These are phyloP conservation scores for Entelexis paramagnoliae DNA, from an alignment of 1,139 yeast species.

Conservation along the genomic window DNA sequence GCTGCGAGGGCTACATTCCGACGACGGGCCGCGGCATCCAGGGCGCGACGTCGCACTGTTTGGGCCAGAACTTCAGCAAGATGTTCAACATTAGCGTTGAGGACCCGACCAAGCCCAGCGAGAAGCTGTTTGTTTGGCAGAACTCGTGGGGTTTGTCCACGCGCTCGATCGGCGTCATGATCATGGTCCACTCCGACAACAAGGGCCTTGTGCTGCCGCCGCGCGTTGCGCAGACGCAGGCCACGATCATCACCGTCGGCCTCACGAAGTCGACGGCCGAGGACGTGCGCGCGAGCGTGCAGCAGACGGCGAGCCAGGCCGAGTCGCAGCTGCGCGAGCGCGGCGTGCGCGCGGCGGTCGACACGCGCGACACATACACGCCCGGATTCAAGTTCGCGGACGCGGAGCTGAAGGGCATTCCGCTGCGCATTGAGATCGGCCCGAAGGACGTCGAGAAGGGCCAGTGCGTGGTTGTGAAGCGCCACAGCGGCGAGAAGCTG, in stretches of 20 bases:
- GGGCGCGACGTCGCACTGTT: constrained; percentile 96
- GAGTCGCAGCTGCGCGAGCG: constrained; percentile 44
- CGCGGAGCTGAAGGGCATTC: constrained; percentile 93
- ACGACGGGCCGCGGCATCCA: constrained; percentile 99
- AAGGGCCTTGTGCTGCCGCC: constrained; percentile 98
- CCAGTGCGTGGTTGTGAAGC: constrained; percentile 81
- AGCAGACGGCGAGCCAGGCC: constrained; percentile 56
- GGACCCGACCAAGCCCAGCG: constrained; percentile 52
- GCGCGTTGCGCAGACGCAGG: constrained; percentile 86
- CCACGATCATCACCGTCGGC: constrained; percentile 90
- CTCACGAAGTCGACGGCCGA: constrained; percentile 75
- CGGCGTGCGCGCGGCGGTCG: constrained; percentile 66
- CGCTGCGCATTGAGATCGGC: constrained; percentile 88
- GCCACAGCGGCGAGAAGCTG: constrained; percentile 75
- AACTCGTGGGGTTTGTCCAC: constrained; percentile 99
- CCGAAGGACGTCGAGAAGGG: constrained; percentile 81
- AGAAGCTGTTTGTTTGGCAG: constrained; percentile 77
- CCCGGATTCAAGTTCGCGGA: constrained; percentile 99
- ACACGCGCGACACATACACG: constrained; percentile 85
- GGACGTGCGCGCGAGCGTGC: constrained; percentile 60
- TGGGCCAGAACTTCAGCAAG: constrained; percentile 96
- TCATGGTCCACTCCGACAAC: constrained; percentile 97
- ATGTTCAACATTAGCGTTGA: constrained; percentile 96
- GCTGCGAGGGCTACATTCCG: constrained; percentile 94
- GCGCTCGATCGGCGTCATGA: constrained; percentile 98